A percentile compares a stretch with the other conserved stretches of the same genome.
Evolutionary conservation across 352 stramenopile genomes (phyloP).

Genomic region (Pythium chondricola): DNA sequence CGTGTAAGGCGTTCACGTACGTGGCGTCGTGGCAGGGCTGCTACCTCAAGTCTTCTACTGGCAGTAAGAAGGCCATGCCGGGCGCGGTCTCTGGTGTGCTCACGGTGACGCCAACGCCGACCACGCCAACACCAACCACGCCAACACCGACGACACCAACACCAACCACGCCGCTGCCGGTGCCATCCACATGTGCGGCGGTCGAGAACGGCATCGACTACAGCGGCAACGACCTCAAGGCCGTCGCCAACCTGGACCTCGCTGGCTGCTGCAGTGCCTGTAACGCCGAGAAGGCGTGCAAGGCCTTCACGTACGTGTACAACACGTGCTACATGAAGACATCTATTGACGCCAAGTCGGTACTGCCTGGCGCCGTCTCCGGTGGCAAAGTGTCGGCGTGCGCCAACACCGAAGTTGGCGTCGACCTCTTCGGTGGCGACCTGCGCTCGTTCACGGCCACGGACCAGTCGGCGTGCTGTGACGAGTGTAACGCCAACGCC

Average conservation of each 20-base stretch:
- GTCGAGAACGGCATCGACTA: neutral
- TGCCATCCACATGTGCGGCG: neutral
- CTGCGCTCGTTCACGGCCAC: neutral
- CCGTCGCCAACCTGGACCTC: neutral
- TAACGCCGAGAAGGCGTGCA: neutral
- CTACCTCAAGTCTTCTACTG: constrained; percentile 5
- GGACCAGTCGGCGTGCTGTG: constrained; percentile 20
- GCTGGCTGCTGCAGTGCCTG: neutral
- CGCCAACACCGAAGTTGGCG: too few relatives aligned
- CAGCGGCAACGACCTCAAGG: neutral
- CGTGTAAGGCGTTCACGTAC: constrained; percentile 41
- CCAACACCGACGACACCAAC: neutral
- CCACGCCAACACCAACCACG: neutral
- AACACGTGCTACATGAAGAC: neutral
- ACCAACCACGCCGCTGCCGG: neutral
- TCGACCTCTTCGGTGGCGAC: constrained; percentile 13
- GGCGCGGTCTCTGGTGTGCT: constrained; percentile 24
- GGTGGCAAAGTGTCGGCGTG: neutral
- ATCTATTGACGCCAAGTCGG: neutral
- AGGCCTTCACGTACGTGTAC: neutral
- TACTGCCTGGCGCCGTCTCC: neutral
- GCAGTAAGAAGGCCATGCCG: constrained; percentile 8
- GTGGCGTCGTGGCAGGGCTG: constrained; percentile 1
- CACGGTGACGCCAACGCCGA: neutral
- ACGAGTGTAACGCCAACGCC: constrained; percentile 12